Evolutionary conservation across 164 flowering plant genomes (phyloP).

Genomic region (Malania oleifera): DNA sequence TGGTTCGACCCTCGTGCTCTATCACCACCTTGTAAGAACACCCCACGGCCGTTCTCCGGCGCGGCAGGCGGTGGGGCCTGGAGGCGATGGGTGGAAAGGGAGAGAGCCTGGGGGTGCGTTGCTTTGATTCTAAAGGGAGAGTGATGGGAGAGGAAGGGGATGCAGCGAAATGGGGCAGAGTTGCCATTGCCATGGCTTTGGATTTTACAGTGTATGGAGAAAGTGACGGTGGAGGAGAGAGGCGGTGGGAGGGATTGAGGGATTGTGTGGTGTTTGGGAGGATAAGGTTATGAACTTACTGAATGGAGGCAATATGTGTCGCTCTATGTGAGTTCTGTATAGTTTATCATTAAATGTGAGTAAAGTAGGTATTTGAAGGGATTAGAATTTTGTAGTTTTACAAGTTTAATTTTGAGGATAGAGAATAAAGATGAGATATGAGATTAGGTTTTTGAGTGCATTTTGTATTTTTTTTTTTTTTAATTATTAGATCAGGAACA

Average conservation of each 20-base stretch:
- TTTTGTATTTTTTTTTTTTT: too few species aligned
- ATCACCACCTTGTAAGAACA: constrained; percentile 64
- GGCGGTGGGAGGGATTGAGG: background rate
- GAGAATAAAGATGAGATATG: too few species aligned
- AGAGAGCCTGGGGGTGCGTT: constrained; percentile 22
- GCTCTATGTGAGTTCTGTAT: too few species aligned
- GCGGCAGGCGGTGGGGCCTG: constrained; percentile 12
- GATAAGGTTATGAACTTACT: constrained; percentile 26
- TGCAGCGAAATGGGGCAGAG: constrained; percentile 33
- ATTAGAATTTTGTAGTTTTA: too few species aligned
- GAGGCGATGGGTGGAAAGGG: constrained; percentile 13
- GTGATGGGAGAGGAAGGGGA: constrained; percentile 30
- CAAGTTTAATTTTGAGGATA: too few species aligned
- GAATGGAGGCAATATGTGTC: too few species aligned
- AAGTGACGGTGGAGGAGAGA: constrained; percentile 1
- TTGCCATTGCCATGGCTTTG: constrained; percentile 39
- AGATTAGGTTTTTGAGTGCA: too few species aligned
- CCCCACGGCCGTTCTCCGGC: constrained; percentile 6
- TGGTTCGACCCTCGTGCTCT: constrained; percentile 62
- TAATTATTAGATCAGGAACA: too few species aligned
- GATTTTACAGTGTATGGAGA: too few species aligned
- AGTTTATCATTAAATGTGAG: too few species aligned
- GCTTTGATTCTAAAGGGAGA: constrained; percentile 18
- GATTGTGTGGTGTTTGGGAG: constrained; percentile 15
- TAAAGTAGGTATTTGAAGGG: too few species aligned